A percentile compares a stretch with the other conserved stretches of the same genome.
Evolutionary conservation across 1,284 basidiomycete species (phyloP).

Genomic region (Ceratobasidium sp.): DNA sequence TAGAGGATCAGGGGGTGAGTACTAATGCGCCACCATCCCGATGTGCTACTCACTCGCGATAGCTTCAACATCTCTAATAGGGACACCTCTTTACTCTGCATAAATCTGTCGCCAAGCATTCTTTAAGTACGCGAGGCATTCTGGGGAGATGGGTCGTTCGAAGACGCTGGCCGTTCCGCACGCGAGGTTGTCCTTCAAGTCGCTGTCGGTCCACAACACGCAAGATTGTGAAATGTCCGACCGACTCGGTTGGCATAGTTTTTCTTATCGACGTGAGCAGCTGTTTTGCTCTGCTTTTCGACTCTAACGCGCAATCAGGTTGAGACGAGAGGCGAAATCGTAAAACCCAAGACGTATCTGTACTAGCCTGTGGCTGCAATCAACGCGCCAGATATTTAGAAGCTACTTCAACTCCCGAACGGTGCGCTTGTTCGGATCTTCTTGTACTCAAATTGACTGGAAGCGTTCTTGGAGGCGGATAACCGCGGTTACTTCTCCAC

Average conservation of each 20-base stretch:
- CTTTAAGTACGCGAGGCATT: constrained; percentile 69
- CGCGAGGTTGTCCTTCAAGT: constrained; percentile 68
- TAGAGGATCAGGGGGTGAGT: constrained; percentile 76
- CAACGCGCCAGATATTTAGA: constrained; percentile 83
- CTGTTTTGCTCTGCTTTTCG: not conserved
- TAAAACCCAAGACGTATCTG: constrained; percentile 80
- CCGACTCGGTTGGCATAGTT: constrained; percentile 89
- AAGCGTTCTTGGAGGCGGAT: constrained; percentile 50
- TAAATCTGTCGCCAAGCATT: constrained; percentile 94
- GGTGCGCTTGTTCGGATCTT: constrained; percentile 60
- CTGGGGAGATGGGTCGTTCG: constrained; percentile 67
- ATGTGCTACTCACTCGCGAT: not conserved
- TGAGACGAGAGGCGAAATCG: constrained; percentile 69
- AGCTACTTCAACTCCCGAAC: constrained; percentile 76
- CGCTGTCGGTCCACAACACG: constrained; percentile 87
- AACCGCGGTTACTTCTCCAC: constrained; percentile 54
- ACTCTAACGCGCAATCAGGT: constrained; percentile 44
- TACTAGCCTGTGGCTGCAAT: constrained; percentile 83
- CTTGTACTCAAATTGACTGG: not conserved
- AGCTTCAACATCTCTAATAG: constrained; percentile 54
- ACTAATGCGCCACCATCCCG: not conserved
- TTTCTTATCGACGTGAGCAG: constrained; percentile 91
- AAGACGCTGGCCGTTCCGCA: constrained; percentile 66
- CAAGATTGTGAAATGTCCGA: constrained; percentile 89
- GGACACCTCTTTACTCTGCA: constrained; percentile 91